A percentile compares a stretch with the other conserved stretches of the same genome.
These are phyloP conservation scores for Kuraishia ogatae DNA, from an alignment of 805 yeast species.

Conservation along the genomic window DNA sequence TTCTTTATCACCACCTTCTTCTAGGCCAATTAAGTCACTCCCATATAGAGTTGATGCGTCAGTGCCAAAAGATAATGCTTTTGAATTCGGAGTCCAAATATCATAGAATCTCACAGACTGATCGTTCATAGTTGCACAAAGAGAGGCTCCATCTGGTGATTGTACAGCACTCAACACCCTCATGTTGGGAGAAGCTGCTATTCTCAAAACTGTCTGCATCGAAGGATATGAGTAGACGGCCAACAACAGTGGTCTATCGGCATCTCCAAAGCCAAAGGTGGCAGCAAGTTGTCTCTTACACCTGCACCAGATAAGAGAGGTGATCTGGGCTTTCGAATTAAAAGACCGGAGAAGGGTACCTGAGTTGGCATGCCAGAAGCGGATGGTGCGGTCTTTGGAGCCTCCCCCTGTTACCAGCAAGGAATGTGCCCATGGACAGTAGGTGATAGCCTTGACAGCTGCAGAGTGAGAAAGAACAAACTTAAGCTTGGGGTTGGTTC, in stretches of 20 bases:
- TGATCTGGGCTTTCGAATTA: conserved; percentile 64
- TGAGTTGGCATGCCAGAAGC: conserved; percentile 80
- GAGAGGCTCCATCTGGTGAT: conserved; percentile 53
- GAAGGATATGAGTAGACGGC: conserved; percentile 62
- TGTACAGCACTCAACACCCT: conserved; percentile 59
- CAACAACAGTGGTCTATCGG: conserved; percentile 40
- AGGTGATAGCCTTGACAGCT: conserved; percentile 85
- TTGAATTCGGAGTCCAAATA: conserved; percentile 47
- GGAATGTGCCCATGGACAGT: conserved; percentile 83
- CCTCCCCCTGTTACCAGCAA: conserved; percentile 91
- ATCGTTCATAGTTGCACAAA: conserved; percentile 75
- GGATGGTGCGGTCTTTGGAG: conserved; percentile 63
- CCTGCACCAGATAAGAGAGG: conserved; percentile 71
- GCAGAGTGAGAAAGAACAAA: conserved; percentile 61
- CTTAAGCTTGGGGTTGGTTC: conserved; percentile 30
- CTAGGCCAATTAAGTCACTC: conserved; percentile 47
- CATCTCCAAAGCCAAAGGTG: conserved; percentile 73
- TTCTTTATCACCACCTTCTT: conserved; percentile 39
- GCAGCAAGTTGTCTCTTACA: conserved; percentile 58
- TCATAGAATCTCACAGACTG: conserved; percentile 68
- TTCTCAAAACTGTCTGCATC: conserved; percentile 38
- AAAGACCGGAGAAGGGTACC: conserved; percentile 60
- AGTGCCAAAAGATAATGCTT: conserved; percentile 2
- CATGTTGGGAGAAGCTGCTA: conserved; percentile 38
- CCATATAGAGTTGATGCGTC: conserved; percentile 27